Conservation (phyloP, 441 rosid genomes). For the Heliophila coronopifolia region DNA sequence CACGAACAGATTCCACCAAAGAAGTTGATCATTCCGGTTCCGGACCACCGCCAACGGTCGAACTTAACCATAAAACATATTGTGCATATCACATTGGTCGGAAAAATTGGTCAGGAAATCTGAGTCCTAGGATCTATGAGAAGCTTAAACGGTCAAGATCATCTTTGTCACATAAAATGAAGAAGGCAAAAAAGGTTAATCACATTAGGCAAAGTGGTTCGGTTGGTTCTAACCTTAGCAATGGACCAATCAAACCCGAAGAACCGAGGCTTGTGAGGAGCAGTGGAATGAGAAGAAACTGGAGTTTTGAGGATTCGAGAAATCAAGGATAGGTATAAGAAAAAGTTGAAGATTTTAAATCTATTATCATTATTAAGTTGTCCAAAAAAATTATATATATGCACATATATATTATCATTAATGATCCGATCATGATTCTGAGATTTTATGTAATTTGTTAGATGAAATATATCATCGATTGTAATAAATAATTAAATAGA, state of each 20-base stretch:
- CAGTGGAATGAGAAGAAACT: conserved; percentile 73
- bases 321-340: conserved; percentile 24
- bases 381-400: no score
- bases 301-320: conserved; percentile 59
- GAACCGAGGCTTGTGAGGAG: conserved; percentile 65
- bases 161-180: conserved; percentile 12
- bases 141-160: conserved; percentile 28
- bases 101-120: conserved; percentile 54
- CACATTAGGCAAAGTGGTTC: conserved; percentile 35
- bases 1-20: conserved; percentile 33
- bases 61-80: conserved; percentile 9
- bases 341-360: conserved; percentile 2
- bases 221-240: conserved; percentile 19
- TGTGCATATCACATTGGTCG: conserved; percentile 22
- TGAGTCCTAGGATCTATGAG: conserved; percentile 30
- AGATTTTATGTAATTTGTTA: conserved; percentile 6
- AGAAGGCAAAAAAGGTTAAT: conserved; percentile 35
- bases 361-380: no score
- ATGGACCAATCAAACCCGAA: not conserved
- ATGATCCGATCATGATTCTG: conserved; percentile 2
- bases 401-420: conserved; percentile 9
- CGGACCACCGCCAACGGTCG: conserved; percentile 20
- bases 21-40: conserved; percentile 21
- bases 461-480: not conserved
- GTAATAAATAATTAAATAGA: not conserved